Evolutionary conservation across 352 stramenopile species (phyloP), one percentile per base, ranked within the genome.

Genomic region (Globisporangium irregulare): DNA sequence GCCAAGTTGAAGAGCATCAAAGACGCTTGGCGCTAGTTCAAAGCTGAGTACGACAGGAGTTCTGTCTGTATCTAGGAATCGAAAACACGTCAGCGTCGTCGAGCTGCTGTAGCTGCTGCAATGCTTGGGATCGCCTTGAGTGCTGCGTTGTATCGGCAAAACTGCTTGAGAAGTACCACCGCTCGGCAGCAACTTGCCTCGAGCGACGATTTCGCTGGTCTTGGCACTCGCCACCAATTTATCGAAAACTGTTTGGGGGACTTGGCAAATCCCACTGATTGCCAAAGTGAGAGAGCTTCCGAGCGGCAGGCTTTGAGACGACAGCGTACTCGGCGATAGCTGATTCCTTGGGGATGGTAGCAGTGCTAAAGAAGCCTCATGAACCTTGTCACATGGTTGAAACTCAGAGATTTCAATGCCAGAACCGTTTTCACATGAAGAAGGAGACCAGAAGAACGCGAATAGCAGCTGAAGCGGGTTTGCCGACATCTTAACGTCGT

Each of bases 21-120:
- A 59, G 6, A 71, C 60, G 15, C 15, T 64, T 15, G 66, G 59
- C 18, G 59, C 8, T 2, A 66, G 27, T 10, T 56, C 66, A 53
- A 66, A 63, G 59, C 38, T 6, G 3, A 71, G 62, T n/a, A 56
- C 8, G 4, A 24, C 5, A 5, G 14, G 12, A 27, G 7, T n/a
- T 29, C 22, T 34, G 6, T 6, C 4, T 46, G 18, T 50, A n/a
- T n/a, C 8, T 29, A 14, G 0, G 36, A 71, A 59, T 27, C 24
- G 38, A 10, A 67, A 14, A 24, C 59, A 71, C 24, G 25, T 34
- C 14, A 3, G 7, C 6, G 18, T 12, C 20, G 46, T 2, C 10
- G 1, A n/a, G 27, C 50, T 36, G 0, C 29, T 14, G 10, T 15
- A 22, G 1, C 29, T 14, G 10, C 15, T 3, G 14, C 65, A 70